phyloP scores from a whole-genome alignment of 495 filamentous ascomycete genomes.

The Amorphotheca resinae region DNA sequence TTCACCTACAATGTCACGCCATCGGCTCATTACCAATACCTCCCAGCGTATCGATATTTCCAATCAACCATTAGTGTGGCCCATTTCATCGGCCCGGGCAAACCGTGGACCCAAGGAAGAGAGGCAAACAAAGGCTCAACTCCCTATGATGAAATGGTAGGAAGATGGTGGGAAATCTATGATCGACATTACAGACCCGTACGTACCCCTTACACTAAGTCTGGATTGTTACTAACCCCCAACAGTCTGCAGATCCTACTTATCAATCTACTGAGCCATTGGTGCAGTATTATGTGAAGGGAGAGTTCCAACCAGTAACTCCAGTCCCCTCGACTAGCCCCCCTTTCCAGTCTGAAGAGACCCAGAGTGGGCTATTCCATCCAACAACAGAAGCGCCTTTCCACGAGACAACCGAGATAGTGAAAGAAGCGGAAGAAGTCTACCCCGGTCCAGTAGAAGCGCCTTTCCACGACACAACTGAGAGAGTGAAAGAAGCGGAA shows the following conservation, averaged over 20 bases:
- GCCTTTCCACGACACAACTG: slow-evolving; percentile 14
- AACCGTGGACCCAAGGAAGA: slow-evolving; percentile 74
- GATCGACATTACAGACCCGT: slow-evolving; percentile 67
- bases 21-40: slow-evolving; percentile 86
- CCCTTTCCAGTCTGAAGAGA: slow-evolving; percentile 5
- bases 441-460: slow-evolving; percentile 6
- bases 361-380: slow-evolving; percentile 14
- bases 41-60: slow-evolving; percentile 89
- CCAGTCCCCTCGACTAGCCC: slow-evolving; percentile 3
- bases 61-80: slow-evolving; percentile 74
- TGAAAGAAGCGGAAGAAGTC: slow-evolving; percentile 8
- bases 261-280: slow-evolving; percentile 24
- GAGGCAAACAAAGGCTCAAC: slow-evolving; percentile 36
- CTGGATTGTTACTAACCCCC: slow-evolving; percentile 1
- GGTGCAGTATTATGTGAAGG: slow-evolving; percentile 39
- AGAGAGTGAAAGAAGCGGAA: slow-evolving; percentile 7
- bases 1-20: slow-evolving; percentile 97
- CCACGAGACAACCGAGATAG: slow-evolving; percentile 9
- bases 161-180: slow-evolving; percentile 85
- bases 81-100: slow-evolving; percentile 85
- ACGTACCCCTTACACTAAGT: slow-evolving; percentile 17
- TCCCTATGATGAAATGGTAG: slow-evolving; percentile 71
- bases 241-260: slow-evolving; percentile 14
- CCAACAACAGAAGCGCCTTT: slow-evolving; percentile 17
- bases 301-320: slow-evolving; percentile 34